Evolutionary conservation across 371 early-diverging fungal species (phyloP).

Genomic region (Apophysomyces trapeziformis): DNA sequence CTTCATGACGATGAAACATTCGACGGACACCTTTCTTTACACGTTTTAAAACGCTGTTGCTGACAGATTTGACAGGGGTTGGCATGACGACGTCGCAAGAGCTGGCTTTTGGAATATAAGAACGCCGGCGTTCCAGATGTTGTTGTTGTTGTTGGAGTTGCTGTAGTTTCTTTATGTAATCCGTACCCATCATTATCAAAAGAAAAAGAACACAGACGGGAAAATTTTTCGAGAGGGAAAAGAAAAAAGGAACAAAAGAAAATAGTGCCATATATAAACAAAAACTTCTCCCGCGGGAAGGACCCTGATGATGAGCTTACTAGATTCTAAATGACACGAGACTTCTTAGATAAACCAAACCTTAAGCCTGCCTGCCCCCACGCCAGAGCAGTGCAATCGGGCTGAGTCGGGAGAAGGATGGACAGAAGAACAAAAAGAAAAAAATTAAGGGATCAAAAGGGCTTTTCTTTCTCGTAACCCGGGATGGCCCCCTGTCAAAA

Average conservation of each 20-base stretch:
- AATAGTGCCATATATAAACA: neutral
- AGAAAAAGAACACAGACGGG: neutral
- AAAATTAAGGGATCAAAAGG: neutral
- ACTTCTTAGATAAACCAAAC: neutral
- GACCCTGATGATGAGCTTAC: neutral
- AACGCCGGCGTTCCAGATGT: neutral
- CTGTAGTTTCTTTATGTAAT: neutral
- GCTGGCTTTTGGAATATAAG: neutral
- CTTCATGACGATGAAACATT: conserved; percentile 6
- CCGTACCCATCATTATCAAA: neutral
- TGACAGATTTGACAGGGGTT: conserved; percentile 7
- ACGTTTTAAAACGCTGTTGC: conserved; percentile 1
- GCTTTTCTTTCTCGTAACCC: conserved; percentile 2
- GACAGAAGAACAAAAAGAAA: neutral
- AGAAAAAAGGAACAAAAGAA: neutral
- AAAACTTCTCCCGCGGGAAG: conserved; percentile 4
- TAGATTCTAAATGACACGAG: conserved; percentile 4
- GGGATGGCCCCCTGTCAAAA: conserved; percentile 7
- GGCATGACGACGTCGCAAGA: conserved; percentile 1
- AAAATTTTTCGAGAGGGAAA: neutral
- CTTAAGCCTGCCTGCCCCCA: neutral
- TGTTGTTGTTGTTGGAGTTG: neutral
- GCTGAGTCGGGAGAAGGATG: neutral
- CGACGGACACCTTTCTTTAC: conserved; percentile 8
- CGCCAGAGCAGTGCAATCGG: neutral